A percentile compares a stretch with the other conserved stretches of the same genome.
phyloP scores from a whole-genome alignment of 176 grass and related monocot genomes.

The Carex myosuroides region DNA sequence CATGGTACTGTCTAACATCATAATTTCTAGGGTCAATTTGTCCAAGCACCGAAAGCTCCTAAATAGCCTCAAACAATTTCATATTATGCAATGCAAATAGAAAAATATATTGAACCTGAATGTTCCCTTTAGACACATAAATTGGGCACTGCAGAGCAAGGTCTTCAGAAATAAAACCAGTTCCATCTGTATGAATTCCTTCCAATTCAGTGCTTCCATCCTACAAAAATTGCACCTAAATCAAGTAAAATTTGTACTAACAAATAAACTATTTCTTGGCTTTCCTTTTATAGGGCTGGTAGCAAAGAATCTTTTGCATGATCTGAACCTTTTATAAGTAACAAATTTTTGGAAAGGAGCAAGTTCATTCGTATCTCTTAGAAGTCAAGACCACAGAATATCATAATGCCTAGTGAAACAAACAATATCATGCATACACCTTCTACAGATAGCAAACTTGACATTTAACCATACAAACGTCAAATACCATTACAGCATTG shows the following conservation, averaged over 20 bases:
- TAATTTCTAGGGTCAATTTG: not conserved
- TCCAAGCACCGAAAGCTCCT: not conserved
- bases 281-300: not conserved
- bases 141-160: constrained; percentile 53
- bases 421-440: not conserved
- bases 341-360: not conserved
- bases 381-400: not conserved
- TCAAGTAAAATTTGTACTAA: not conserved
- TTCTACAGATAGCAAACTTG: not conserved
- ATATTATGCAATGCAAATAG: not conserved
- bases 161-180: constrained; percentile 70
- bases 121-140: constrained; percentile 35
- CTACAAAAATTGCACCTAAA: not conserved
- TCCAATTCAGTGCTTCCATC: not conserved
- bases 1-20: not conserved
- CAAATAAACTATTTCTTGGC: not conserved
- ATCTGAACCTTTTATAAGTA: not conserved
- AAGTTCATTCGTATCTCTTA: not conserved
- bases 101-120: constrained; percentile 25
- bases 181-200: constrained; percentile 75
- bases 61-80: not conserved
- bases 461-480: not conserved
- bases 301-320: not conserved
- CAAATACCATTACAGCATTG: not conserved
- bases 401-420: not conserved